Percentiles rank a stretch among this genome's conserved stretches.
Evolutionary conservation across 1,284 basidiomycete genomes (phyloP).

Genomic region (Ceratobasidium sp.): DNA sequence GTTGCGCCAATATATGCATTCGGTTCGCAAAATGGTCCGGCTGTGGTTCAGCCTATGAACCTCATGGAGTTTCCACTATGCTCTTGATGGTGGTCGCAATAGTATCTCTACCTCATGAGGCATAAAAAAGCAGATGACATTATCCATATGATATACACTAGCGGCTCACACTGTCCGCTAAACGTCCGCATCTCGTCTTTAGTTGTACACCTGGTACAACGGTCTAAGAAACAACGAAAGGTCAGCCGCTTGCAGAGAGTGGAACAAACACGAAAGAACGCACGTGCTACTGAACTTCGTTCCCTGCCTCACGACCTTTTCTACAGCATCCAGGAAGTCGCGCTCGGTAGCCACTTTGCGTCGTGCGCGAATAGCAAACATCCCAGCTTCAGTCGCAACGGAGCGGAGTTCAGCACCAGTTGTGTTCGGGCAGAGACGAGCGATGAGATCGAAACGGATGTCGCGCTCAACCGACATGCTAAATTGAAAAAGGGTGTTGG

Average conservation of each 20-base stretch:
- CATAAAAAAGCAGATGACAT: conserved; percentile 26
- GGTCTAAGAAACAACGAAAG: conserved; percentile 54
- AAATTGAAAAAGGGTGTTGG: too few species aligned
- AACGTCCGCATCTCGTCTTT: conserved; percentile 28
- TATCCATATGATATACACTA: conserved; percentile 42
- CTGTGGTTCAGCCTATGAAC: too few species aligned
- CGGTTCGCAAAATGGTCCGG: too few species aligned
- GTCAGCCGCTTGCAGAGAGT: not conserved
- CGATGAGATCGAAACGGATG: not conserved
- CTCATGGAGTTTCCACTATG: too few species aligned
- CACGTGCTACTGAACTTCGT: conserved; percentile 95
- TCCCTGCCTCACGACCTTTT: conserved; percentile 95
- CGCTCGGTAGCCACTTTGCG: conserved; percentile 98
- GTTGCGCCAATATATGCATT: too few species aligned
- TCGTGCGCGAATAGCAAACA: conserved; percentile 98
- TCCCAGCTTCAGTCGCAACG: conserved; percentile 97
- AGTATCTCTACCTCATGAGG: not conserved
- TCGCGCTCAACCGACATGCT: conserved; percentile 96
- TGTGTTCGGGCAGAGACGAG: conserved; percentile 95
- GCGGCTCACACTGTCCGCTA: conserved; percentile 37
- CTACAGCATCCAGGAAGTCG: conserved; percentile 98
- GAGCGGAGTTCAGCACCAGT: conserved; percentile 95
- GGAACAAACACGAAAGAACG: conserved; percentile 55
- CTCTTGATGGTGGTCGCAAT: too few species aligned
- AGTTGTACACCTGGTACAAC: conserved; percentile 60